A percentile compares a stretch with the other conserved stretches of the same genome.
Evolutionary conservation across 2,329 filamentous ascomycete species (phyloP).

Genomic region (Coniella vitis): DNA sequence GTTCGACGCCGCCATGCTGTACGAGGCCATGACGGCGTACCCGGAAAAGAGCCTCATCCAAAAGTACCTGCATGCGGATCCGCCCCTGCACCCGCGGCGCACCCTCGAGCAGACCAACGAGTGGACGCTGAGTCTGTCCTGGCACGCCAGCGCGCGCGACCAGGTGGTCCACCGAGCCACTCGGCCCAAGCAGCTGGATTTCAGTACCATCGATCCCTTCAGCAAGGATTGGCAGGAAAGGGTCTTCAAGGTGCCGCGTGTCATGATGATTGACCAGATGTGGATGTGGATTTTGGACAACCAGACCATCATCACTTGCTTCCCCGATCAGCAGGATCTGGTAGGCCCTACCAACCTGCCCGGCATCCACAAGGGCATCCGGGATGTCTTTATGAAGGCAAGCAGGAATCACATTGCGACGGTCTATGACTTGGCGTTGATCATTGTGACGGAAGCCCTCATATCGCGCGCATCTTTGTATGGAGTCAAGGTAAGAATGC

Average conservation of each 20-base stretch:
- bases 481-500: slow-evolving; percentile 24
- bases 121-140: slow-evolving; percentile 27
- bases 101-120: slow-evolving; percentile 41
- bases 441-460: slow-evolving; percentile 34
- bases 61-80: slow-evolving; percentile 26
- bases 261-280: slow-evolving; percentile 28
- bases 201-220: slow-evolving; percentile 18
- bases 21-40: slow-evolving; percentile 30
- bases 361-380: slow-evolving; percentile 34
- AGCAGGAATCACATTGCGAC: slow-evolving; percentile 26
- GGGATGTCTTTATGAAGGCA: slow-evolving; percentile 23
- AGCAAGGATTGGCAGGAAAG: slow-evolving; percentile 18
- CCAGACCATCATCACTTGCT: slow-evolving; percentile 25
- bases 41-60: slow-evolving; percentile 28
- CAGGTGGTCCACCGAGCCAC: slow-evolving; percentile 36
- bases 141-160: slow-evolving; percentile 31
- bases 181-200: slow-evolving; percentile 15
- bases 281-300: slow-evolving; percentile 28
- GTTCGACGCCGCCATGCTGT: slow-evolving; percentile 27
- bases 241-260: slow-evolving; percentile 21
- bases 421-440: slow-evolving; percentile 34
- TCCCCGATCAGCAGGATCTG: slow-evolving; percentile 33
- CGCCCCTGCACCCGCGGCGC: slow-evolving; percentile 35
- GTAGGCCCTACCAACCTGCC: slow-evolving; percentile 32
- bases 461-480: slow-evolving; percentile 33